These are phyloP conservation scores for Marasmius fiardii DNA, from an alignment of 1,284 basidiomycete genomes.

Conservation along the genomic window DNA sequence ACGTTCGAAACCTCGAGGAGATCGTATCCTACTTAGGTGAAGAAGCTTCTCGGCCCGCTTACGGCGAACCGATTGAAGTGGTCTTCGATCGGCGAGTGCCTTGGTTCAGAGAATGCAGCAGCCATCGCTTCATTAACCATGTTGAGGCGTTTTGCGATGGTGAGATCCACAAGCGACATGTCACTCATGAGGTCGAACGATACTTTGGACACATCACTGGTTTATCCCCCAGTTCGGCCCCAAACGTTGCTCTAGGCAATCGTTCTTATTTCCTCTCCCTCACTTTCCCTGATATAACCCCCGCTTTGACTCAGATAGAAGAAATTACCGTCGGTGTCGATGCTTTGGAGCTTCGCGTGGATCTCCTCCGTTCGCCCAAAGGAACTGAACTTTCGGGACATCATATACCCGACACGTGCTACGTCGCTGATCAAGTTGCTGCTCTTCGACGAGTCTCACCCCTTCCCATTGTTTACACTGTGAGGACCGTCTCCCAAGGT, in stretches of 20 bases:
- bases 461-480: conserved; percentile 91
- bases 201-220: conserved; percentile 94
- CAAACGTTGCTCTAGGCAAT: conserved; percentile 52
- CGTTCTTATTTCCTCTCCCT: conserved; percentile 91
- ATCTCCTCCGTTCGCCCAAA: conserved; percentile 69
- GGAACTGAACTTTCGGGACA: conserved; percentile 43
- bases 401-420: conserved; percentile 66
- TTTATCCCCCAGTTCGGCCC: conserved; percentile 60
- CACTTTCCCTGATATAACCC: conserved; percentile 86
- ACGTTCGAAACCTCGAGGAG: conserved; percentile 41
- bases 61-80: conserved; percentile 80
- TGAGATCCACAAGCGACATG: conserved; percentile 16
- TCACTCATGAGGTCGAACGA: conserved; percentile 46
- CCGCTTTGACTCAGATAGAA: conserved; percentile 68
- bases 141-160: conserved; percentile 37
- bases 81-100: conserved; percentile 84
- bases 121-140: conserved; percentile 83
- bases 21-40: conserved; percentile 68
- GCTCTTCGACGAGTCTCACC: conserved; percentile 74
- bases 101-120: conserved; percentile 87
- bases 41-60: conserved; percentile 80
- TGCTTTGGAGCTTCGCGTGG: conserved; percentile 91
- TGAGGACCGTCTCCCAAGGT: conserved; percentile 86
- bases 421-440: conserved; percentile 83
- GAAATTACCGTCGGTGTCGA: conserved; percentile 84